These are phyloP conservation scores for Saitozyma podzolica DNA, from an alignment of 768 basidiomycete genomes.

Conservation along the genomic window DNA sequence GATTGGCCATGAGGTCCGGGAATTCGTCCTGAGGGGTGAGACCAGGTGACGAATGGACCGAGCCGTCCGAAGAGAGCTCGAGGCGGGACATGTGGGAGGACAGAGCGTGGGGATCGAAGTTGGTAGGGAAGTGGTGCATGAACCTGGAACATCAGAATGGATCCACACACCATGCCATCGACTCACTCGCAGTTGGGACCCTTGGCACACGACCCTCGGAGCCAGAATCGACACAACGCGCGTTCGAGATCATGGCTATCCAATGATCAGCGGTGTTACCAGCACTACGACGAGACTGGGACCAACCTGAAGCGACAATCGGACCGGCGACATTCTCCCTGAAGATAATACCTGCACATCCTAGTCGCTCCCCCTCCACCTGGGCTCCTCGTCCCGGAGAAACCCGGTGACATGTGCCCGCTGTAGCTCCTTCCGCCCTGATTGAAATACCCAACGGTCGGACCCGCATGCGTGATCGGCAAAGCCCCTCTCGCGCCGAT, in stretches of 20 bases:
- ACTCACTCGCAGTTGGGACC: constrained; percentile 81
- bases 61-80: constrained; percentile 46
- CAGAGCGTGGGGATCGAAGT: constrained; percentile 62
- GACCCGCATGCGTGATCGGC: constrained; percentile 39
- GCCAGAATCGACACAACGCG: constrained; percentile 94
- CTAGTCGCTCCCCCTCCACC: constrained; percentile 54
- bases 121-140: constrained; percentile 83
- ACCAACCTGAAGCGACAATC: constrained; percentile 90
- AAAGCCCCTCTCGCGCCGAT: constrained; percentile 34
- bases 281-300: constrained; percentile 51
- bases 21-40: constrained; percentile 46
- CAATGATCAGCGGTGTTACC: constrained; percentile 1
- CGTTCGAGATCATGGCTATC: constrained; percentile 88
- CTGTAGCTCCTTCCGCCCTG: constrained; percentile 46
- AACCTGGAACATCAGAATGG: constrained; percentile 55
- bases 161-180: background rate
- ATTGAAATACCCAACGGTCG: constrained; percentile 43
- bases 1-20: constrained; percentile 45
- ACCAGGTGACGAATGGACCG: constrained; percentile 33
- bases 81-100: constrained; percentile 49
- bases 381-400: constrained; percentile 37
- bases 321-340: constrained; percentile 90
- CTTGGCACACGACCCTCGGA: constrained; percentile 94
- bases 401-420: constrained; percentile 46
- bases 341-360: constrained; percentile 94